Base-by-base conservation (phyloP, 2,329 filamentous ascomycete genomes). In the Diaporthe australafricana region DNA sequence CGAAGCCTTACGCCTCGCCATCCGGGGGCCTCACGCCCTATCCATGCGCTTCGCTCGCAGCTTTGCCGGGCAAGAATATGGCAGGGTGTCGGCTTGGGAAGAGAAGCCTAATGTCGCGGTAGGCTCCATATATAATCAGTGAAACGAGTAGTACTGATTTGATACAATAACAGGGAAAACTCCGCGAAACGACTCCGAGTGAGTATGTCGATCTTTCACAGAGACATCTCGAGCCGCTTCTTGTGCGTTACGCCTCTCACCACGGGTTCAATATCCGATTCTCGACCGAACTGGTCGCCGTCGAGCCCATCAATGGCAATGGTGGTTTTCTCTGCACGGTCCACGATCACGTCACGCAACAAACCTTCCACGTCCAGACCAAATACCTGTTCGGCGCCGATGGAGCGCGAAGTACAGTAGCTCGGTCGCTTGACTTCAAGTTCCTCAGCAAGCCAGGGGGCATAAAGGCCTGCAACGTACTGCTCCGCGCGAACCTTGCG, bases 311-410 rank as follows among this genome's bases (percentile, higher is more conserved):
- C 40, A 30, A 70, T 3, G 74, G 68, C 11, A 20, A 55, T 20
- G 2, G 2, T 52, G 70, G 55, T 27, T 74, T 75, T 7, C 56
- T 75, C 5, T 75, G 73, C 60, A 74, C 73, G 1, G 62, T 86
- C 2, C 76, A 76, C 25, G 83, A 86, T 69, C 78, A 78, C 16
- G 47, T 84, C 4, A 50, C 80, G 82, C 0, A 72, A 65, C 48
- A 62, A 9, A 55, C n/a, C n/a, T 72, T 48, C 45, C 78, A 80
- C 86, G 83, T 91, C 45, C 81, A 82, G 7, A 85, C 88, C 0
- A 86, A 85, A 67, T 91, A 88, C 74, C 79, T 91, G 7, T 89
- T 91, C 73, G 90, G 89, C 2, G 87, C 86, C 50, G 90, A 91
- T 25, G 70, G 70, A 11, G 66, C 38, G 14, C 70, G 56, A 38